phyloP scores from a whole-genome alignment of 2,329 filamentous ascomycete species.

The Diaporthe destruens region DNA sequence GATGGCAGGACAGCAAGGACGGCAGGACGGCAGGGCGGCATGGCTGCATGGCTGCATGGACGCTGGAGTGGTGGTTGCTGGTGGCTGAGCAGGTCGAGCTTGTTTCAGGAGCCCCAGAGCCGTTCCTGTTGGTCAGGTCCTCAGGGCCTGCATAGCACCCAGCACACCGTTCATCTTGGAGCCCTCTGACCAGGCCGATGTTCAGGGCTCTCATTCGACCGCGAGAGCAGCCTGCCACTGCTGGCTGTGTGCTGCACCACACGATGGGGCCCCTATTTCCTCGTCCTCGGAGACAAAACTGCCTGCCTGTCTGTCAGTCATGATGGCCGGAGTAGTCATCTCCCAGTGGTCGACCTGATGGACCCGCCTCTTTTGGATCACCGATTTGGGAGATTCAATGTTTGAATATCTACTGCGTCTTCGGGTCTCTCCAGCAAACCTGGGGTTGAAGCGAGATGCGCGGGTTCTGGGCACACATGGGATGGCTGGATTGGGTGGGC shows the following conservation, averaged over 20 bases:
- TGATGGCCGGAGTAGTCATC: constrained; percentile 16
- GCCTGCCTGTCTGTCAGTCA: neutral
- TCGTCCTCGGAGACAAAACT: neutral
- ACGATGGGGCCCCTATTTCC: constrained; percentile 1
- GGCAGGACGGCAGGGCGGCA: neutral
- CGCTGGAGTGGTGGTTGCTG: constrained; percentile 23
- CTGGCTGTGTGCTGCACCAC: neutral
- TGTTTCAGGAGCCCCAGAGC: constrained; percentile 34
- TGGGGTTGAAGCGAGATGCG: constrained; percentile 23
- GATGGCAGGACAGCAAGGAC: neutral
- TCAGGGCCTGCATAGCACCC: constrained; percentile 9
- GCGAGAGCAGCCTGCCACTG: neutral
- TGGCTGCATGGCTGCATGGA: neutral
- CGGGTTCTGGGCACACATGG: neutral
- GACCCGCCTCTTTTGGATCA: neutral
- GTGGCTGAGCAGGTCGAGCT: constrained; percentile 40
- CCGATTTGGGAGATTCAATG: neutral
- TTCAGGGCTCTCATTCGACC: constrained; percentile 12
- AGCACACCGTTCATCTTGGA: constrained; percentile 10
- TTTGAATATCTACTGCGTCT: neutral
- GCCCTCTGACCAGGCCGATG: neutral
- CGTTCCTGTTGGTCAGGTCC: constrained; percentile 26
- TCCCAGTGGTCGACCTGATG: neutral
- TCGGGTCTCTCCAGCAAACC: neutral
- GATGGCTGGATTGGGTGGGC: no score